Percentiles rank a stretch among this genome's conserved stretches.
Evolutionary conservation across 805 yeast species (phyloP).

Genomic region (Barnettozyma salicaria): DNA sequence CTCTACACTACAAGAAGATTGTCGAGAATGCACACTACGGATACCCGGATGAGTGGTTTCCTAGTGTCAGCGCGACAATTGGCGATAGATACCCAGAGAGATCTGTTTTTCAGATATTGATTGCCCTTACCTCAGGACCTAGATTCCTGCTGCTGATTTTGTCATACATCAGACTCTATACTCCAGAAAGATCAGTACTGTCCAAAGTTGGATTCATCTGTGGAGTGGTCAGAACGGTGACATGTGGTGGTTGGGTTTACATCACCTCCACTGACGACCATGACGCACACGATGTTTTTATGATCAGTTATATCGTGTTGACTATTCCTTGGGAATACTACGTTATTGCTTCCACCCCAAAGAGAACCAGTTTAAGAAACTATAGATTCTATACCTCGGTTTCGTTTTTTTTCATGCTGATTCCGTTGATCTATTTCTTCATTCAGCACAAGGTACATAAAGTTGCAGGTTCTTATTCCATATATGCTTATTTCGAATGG

Average conservation of each 20-base stretch:
- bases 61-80: slow-evolving; percentile 93
- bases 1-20: slow-evolving; percentile 80
- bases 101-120: slow-evolving; percentile 82
- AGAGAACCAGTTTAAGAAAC: slow-evolving; percentile 41
- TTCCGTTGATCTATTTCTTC: slow-evolving; percentile 83
- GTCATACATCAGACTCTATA: slow-evolving; percentile 43
- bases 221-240: slow-evolving; percentile 85
- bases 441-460: slow-evolving; percentile 88
- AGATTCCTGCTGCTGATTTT: slow-evolving; percentile 61
- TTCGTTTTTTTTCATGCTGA: slow-evolving; percentile 62
- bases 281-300: slow-evolving; percentile 91
- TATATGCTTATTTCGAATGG: slow-evolving; percentile 96
- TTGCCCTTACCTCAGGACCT: slow-evolving; percentile 92
- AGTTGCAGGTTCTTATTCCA: slow-evolving; percentile 90
- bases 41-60: slow-evolving; percentile 98
- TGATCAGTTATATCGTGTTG: slow-evolving; percentile 83
- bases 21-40: slow-evolving; percentile 82
- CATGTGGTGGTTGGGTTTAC: slow-evolving; percentile 99
- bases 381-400: slow-evolving; percentile 47
- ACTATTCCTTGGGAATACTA: slow-evolving; percentile 88
- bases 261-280: slow-evolving; percentile 96
- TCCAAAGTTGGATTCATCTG: slow-evolving; percentile 41
- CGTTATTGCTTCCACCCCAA: slow-evolving; percentile 50
- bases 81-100: slow-evolving; percentile 97
- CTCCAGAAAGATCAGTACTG: slow-evolving; percentile 26